Percentiles rank a stretch among this genome's conserved stretches.
phyloP scores from a whole-genome alignment of 306 rosid species.

The Ceratonia siliqua region DNA sequence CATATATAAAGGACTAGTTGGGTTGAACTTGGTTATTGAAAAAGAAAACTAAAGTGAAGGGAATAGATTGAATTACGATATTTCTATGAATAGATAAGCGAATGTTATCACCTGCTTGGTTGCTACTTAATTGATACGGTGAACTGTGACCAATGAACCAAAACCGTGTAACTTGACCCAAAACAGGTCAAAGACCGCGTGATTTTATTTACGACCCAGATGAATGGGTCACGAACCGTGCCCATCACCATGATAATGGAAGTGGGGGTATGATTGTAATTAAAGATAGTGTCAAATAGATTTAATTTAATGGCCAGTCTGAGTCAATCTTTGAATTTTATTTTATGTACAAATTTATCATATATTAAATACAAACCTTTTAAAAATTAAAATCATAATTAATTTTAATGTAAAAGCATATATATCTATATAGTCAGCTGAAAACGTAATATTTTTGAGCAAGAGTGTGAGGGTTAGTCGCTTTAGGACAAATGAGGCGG shows the following conservation, averaged over 20 bases:
- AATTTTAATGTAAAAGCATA: background rate
- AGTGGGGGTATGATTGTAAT: background rate
- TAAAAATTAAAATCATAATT: no score
- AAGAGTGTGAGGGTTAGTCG: background rate
- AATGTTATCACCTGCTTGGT: background rate
- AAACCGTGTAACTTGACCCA: conserved; percentile 9
- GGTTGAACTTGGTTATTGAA: background rate
- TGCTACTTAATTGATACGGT: background rate
- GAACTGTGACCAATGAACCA: background rate
- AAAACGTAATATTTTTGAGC: background rate
- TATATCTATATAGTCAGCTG: background rate
- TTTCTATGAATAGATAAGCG: background rate
- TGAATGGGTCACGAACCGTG: background rate
- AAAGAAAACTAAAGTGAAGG: background rate
- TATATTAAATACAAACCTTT: no score
- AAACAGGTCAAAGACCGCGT: background rate
- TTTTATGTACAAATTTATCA: no score
- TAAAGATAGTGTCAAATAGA: background rate
- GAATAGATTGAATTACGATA: background rate
- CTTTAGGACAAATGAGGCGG: background rate
- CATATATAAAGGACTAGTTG: background rate
- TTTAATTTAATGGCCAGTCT: no score
- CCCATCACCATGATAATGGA: background rate
- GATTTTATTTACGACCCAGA: background rate
- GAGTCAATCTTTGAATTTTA: no score